Evolutionary conservation across 768 basidiomycete species (phyloP).

Genomic region (Suillus plorans): DNA sequence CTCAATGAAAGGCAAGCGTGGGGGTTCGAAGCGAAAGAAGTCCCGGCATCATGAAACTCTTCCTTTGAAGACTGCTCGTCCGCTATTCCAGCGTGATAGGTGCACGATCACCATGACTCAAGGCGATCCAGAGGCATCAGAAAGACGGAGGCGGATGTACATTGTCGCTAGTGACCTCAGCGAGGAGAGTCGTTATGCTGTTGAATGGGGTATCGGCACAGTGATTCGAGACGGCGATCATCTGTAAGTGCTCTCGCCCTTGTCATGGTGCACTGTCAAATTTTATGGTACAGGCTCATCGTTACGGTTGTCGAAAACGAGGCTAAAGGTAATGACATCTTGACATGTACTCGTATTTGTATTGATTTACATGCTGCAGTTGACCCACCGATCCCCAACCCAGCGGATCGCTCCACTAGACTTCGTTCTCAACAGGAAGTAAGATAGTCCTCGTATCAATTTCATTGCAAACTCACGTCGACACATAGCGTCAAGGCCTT

Average conservation of each 20-base stretch:
- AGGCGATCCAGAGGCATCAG: constrained; percentile 68
- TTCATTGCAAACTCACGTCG: constrained; percentile 9
- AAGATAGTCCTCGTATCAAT: constrained; percentile 14
- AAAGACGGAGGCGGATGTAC: constrained; percentile 65
- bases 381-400: constrained; percentile 67
- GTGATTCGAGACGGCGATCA: constrained; percentile 95
- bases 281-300: constrained; percentile 51
- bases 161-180: constrained; percentile 93
- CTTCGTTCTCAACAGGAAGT: constrained; percentile 92
- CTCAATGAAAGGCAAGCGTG: constrained; percentile 31
- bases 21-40: constrained; percentile 56
- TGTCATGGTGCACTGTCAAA: constrained; percentile 6
- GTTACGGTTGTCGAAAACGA: constrained; percentile 94
- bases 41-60: constrained; percentile 63
- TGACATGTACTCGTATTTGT: not conserved
- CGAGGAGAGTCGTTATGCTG: constrained; percentile 91
- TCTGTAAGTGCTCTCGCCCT: constrained; percentile 42
- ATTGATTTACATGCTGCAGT: constrained; percentile 38
- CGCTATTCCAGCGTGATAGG: constrained; percentile 86
- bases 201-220: constrained; percentile 98
- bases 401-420: constrained; percentile 74
- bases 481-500: constrained; percentile 74
- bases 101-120: constrained; percentile 90
- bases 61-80: constrained; percentile 67
- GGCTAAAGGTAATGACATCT: constrained; percentile 60